phyloP scores from a whole-genome alignment of 2,329 filamentous ascomycete genomes.

The Alternaria solani region DNA sequence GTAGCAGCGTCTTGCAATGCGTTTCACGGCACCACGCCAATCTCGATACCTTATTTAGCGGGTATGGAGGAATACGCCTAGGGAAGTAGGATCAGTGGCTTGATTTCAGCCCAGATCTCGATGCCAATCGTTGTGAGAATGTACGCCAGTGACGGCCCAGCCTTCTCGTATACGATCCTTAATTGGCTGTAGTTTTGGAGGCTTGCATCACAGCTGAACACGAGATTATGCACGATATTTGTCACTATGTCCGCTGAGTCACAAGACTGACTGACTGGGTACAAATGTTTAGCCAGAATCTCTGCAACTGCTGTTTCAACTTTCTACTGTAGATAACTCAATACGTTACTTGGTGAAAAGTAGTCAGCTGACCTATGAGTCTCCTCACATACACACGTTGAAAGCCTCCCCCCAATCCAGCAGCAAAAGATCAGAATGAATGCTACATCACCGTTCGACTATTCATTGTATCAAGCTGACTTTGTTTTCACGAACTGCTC shows the following conservation, averaged over 20 bases:
- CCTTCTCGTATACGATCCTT: neutral
- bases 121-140: neutral
- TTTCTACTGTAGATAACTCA: neutral
- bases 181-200: neutral
- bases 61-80: neutral
- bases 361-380: neutral
- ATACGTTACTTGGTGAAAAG: neutral
- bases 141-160: neutral
- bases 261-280: neutral
- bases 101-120: neutral
- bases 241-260: neutral
- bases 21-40: neutral
- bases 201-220: neutral
- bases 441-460: neutral
- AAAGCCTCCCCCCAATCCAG: no score
- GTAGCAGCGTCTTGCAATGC: neutral
- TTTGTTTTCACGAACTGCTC: neutral
- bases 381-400: no score
- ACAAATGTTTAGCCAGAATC: neutral
- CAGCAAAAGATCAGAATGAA: neutral
- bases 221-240: neutral
- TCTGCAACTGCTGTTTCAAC: neutral
- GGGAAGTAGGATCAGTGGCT: neutral
- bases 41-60: neutral
- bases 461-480: no score